Base-by-base conservation (phyloP, 2,329 filamentous ascomycete species). In the Fusarium sambucinum region DNA sequence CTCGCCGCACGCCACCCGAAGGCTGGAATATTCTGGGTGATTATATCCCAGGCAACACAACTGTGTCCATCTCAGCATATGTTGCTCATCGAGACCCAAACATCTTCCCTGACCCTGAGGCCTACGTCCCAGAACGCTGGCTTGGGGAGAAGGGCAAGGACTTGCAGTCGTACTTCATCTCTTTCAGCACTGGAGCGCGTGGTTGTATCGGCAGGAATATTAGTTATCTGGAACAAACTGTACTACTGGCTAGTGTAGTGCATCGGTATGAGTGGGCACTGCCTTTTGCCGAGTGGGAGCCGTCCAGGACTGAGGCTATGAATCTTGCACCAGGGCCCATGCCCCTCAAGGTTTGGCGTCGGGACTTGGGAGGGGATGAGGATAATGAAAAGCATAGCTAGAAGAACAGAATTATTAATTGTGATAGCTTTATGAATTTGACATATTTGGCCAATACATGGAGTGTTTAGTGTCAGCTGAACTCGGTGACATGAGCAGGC, bases 201-300 rank as follows among this genome's bases (percentile, higher is more conserved):
- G 73, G 73, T n/a, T 84, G 83, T 55, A 72, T 84, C 6, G 82
- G 83, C 1, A 73, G 77, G 30, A 80, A 79, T 32, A 78, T 79
- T 17, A 76, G 74, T 5, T 77, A 83, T 57, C 72, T 85, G 11
- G 83, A 85, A 70, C 82, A 85, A 69, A 80, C 79, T 3, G 78
- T 84, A 8, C 60, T 82, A 2, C 29, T 84, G 17, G 81, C 81
- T 1, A 79, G 78, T 2, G 64, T 84, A 17, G 73, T 85, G 0
- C 79, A 81, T 65, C 74, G 79, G 1, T 84, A 80, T 50, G 78
- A 83, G 19, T 81, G 83, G 75, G 69, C 68, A 3, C 42, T 75
- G n/a, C 61, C 70, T 6, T 46, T 63, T 25, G 50, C 61, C 3
- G 61, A 63, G 23, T 75, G 64, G 56, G 63, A 71, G 33, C 58